Percentiles rank a stretch among this genome's conserved stretches.
phyloP scores from a whole-genome alignment of 1,139 yeast species.

The Geotrichum restrictum region DNA sequence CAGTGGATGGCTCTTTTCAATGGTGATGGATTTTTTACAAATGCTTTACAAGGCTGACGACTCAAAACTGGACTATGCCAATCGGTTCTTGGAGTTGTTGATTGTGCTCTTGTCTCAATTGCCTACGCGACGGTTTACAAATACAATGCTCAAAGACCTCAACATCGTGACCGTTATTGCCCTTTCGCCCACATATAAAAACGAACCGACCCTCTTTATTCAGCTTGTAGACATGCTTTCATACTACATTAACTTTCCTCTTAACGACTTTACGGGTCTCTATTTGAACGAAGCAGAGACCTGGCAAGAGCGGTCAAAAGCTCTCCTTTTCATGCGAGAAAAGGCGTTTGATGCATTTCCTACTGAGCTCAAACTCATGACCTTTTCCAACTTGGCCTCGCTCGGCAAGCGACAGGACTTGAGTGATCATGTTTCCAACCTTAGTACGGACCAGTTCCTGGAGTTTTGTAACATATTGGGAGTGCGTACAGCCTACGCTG shows the following conservation, averaged over 20 bases:
- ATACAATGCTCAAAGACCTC: slow-evolving; percentile 37
- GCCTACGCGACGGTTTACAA: slow-evolving; percentile 44
- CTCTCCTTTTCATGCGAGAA: slow-evolving; percentile 28
- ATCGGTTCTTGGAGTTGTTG: slow-evolving; percentile 33
- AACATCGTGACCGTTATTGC: slow-evolving; percentile 28
- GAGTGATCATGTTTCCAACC: slow-evolving; percentile 30
- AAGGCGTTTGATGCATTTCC: slow-evolving; percentile 29
- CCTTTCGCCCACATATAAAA: slow-evolving; percentile 14
- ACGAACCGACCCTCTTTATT: slow-evolving; percentile 11
- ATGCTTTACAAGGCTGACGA: slow-evolving; percentile 3
- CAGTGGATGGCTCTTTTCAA: slow-evolving; percentile 31
- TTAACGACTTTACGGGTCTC: slow-evolving; percentile 45
- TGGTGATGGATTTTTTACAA: slow-evolving; percentile 22
- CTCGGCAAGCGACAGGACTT: slow-evolving; percentile 29
- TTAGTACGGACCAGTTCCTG: slow-evolving; percentile 28
- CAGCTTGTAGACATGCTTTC: slow-evolving; percentile 29
- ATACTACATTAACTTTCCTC: slow-evolving; percentile 40
- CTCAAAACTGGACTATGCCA: neutral
- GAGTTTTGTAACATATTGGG: slow-evolving; percentile 24
- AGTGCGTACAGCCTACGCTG: slow-evolving; percentile 21
- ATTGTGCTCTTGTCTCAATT: slow-evolving; percentile 41
- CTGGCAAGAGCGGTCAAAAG: slow-evolving; percentile 22
- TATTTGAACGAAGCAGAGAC: slow-evolving; percentile 27
- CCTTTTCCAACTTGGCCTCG: slow-evolving; percentile 35
- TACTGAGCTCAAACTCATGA: slow-evolving; percentile 31